Conservation (phyloP, 2,329 filamentous ascomycete genomes). For the Dryadomyces quercivorus region DNA sequence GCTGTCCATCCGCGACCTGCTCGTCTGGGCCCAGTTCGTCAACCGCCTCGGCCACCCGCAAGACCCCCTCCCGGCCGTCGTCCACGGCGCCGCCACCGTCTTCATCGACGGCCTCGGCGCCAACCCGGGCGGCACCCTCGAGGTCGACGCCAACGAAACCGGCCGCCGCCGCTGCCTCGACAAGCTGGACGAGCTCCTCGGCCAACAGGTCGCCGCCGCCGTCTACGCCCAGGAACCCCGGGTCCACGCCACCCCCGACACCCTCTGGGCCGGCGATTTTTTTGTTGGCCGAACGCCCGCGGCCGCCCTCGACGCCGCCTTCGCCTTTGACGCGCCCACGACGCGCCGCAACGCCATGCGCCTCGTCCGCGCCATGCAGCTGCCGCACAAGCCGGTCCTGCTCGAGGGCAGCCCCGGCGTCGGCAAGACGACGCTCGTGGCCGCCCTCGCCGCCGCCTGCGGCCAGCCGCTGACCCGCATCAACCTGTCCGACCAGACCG, state of each 20-base stretch:
- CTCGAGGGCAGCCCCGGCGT: constrained; percentile 97
- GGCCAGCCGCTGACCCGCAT: constrained; percentile 81
- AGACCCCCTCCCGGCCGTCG: constrained; percentile 26
- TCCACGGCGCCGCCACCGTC: constrained; percentile 89
- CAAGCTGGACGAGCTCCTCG: constrained; percentile 59
- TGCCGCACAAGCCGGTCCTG: constrained; percentile 71
- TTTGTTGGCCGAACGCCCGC: constrained; percentile 41
- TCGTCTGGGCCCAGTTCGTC: constrained; percentile 89
- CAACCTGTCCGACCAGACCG: constrained; percentile 95
- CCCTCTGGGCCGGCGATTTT: constrained; percentile 64
- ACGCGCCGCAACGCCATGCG: constrained; percentile 84
- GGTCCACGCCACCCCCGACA: constrained; percentile 39
- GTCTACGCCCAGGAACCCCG: constrained; percentile 54
- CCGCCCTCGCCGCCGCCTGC: constrained; percentile 67
- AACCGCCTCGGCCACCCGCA: constrained; percentile 46
- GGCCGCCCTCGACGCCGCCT: constrained; percentile 38
- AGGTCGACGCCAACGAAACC: constrained; percentile 56
- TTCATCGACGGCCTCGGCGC: constrained; percentile 93
- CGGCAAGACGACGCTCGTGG: constrained; percentile 88
- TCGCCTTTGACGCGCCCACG: constrained; percentile 80
- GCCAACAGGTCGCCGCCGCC: constrained; percentile 34
- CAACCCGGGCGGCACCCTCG: constrained; percentile 80
- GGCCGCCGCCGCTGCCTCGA: constrained; percentile 61
- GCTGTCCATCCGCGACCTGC: constrained; percentile 83
- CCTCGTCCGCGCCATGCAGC: constrained; percentile 76